Percentiles rank a stretch among this genome's conserved stretches.
Conservation (phyloP, 2,329 filamentous ascomycete species). For the Stromatinia cepivora region DNA sequence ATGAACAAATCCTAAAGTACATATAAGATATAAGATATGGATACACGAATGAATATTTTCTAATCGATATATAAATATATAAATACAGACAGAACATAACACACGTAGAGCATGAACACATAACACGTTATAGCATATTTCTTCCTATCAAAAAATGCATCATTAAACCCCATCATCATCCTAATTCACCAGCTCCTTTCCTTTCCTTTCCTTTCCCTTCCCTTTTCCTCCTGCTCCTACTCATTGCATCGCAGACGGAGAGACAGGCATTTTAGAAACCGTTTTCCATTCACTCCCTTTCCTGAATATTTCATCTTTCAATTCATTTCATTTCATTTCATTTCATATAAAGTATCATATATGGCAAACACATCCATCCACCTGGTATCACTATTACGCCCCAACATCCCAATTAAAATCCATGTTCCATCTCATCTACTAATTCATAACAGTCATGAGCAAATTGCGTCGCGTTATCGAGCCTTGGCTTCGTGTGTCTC, state of each 20-base stretch:
- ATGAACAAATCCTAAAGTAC: background rate
- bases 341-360: constrained; percentile 13
- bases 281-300: constrained; percentile 13
- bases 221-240: constrained; percentile 1
- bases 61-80: constrained; percentile 1
- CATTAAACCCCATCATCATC: constrained; percentile 6
- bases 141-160: constrained; percentile 13
- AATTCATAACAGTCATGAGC: constrained; percentile 15
- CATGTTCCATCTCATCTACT: constrained; percentile 8
- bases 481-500: background rate
- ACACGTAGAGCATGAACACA: background rate
- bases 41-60: background rate
- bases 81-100: background rate
- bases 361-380: constrained; percentile 16
- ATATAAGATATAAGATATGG: background rate
- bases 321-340: background rate
- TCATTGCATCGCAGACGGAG: background rate
- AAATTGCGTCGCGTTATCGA: background rate
- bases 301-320: background rate
- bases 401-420: constrained; percentile 2
- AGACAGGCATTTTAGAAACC: background rate
- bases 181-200: background rate
- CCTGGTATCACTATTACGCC: constrained; percentile 17
- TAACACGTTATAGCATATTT: constrained; percentile 12
- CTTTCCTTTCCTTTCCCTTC: background rate